Conservation (phyloP, 495 filamentous ascomycete species). For the Aspergillus mulundensis region DNA sequence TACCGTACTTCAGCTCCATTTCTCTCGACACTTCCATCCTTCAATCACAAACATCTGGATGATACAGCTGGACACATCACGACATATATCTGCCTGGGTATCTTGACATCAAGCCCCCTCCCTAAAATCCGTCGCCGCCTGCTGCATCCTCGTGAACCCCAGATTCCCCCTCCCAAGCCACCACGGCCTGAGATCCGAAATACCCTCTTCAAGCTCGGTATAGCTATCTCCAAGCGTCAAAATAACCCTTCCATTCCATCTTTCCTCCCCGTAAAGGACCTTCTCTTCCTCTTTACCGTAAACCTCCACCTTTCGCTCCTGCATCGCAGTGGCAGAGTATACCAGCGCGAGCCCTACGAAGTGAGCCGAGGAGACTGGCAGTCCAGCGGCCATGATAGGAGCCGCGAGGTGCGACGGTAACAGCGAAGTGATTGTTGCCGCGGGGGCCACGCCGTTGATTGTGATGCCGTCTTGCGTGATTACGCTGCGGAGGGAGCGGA, state of each 20-base stretch:
- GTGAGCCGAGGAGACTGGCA: background rate
- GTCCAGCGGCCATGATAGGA: background rate
- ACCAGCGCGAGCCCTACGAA: background rate
- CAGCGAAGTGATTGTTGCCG: background rate
- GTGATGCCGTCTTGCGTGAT: background rate
- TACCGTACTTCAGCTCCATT: too few relatives aligned
- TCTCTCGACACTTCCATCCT: too few relatives aligned
- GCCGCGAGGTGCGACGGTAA: background rate
- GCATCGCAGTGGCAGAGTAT: background rate
- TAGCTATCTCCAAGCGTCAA: conserved; percentile 29
- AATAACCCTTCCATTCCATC: conserved; percentile 32
- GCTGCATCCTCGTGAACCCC: background rate
- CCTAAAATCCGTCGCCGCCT: background rate
- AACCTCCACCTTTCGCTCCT: background rate
- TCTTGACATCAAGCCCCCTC: background rate
- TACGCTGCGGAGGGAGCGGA: background rate
- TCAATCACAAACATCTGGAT: too few relatives aligned
- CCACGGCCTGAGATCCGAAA: conserved; percentile 12
- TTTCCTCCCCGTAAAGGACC: background rate
- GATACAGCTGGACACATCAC: too few relatives aligned
- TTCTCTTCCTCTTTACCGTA: background rate
- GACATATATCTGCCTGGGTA: too few relatives aligned
- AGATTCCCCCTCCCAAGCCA: background rate
- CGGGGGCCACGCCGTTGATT: background rate
- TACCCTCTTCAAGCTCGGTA: conserved; percentile 30